Percentiles rank a stretch among this genome's conserved stretches.
Conservation (phyloP, 805 yeast species). For the Myxozyma sirexii region DNA sequence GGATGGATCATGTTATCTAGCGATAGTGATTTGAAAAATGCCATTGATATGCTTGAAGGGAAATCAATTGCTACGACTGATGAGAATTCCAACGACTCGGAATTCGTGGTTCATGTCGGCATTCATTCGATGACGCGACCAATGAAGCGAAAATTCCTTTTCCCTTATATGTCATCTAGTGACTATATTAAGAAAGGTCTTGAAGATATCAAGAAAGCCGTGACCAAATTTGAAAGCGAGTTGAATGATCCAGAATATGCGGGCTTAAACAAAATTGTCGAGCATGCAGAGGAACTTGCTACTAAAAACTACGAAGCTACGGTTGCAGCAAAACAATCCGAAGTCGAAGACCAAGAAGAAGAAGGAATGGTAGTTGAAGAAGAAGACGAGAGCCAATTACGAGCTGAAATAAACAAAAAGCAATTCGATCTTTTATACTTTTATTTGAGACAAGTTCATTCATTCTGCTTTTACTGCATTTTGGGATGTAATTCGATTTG, state of each 20-base stretch:
- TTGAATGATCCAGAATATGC: conserved; percentile 15
- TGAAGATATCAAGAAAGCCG: conserved; percentile 16
- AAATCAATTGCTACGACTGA: conserved; percentile 10
- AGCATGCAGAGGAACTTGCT: conserved; percentile 20
- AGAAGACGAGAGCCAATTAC: conserved; percentile 3
- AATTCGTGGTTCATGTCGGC: conserved; percentile 30
- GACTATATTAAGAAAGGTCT: conserved; percentile 15
- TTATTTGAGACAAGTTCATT: conserved; percentile 30
- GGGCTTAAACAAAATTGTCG: conserved; percentile 16
- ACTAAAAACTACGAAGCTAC: conserved; percentile 3
- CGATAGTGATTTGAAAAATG: conserved; percentile 19
- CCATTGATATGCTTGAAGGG: conserved; percentile 26
- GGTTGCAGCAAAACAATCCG: neutral
- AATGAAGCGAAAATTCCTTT: conserved; percentile 24
- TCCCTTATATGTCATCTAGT: conserved; percentile 9
- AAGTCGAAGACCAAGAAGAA: conserved; percentile 21
- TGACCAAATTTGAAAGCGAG: conserved; percentile 24
- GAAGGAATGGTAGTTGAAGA: conserved; percentile 29
- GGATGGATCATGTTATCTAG: conserved; percentile 29
- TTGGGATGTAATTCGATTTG: conserved; percentile 23
- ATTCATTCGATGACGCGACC: conserved; percentile 12
- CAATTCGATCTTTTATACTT: conserved; percentile 23
- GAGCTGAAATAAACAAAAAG: conserved; percentile 14
- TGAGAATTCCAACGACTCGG: conserved; percentile 13
- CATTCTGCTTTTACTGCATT: conserved; percentile 33